These are phyloP conservation scores for Bothriochloa decipiens DNA, from an alignment of 176 grass and related monocot genomes.

Conservation along the genomic window DNA sequence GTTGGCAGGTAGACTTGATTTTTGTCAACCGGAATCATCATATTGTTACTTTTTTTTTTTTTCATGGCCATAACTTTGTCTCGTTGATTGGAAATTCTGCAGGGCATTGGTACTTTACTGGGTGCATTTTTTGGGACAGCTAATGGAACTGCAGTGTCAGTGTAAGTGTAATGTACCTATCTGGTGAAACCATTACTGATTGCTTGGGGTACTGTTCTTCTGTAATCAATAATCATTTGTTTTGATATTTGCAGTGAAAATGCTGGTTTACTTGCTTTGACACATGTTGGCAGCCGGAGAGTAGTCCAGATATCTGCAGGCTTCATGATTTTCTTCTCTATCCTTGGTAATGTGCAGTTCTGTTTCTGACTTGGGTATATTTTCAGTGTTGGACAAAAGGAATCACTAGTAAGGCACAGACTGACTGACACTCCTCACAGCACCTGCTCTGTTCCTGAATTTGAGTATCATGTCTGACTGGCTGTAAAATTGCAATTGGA, in stretches of 20 bases:
- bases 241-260: slow-evolving; percentile 60
- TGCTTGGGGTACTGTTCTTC: neutral
- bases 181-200: neutral
- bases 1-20: slow-evolving; percentile 76
- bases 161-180: slow-evolving; percentile 47
- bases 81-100: slow-evolving; percentile 17
- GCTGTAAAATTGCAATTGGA: neutral
- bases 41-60: neutral
- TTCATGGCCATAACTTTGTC: neutral
- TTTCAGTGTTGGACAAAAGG: neutral
- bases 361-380: neutral
- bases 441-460: neutral
- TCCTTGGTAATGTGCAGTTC: slow-evolving; percentile 42
- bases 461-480: neutral
- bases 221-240: neutral
- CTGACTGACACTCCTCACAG: neutral
- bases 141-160: slow-evolving; percentile 64
- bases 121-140: slow-evolving; percentile 67
- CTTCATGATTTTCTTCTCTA: slow-evolving; percentile 70
- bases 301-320: slow-evolving; percentile 71
- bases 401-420: neutral
- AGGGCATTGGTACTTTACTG: slow-evolving; percentile 60
- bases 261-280: slow-evolving; percentile 60
- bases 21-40: neutral
- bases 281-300: slow-evolving; percentile 64